phyloP scores from a whole-genome alignment of 1,284 basidiomycete species.

The Golubevia sp. region DNA sequence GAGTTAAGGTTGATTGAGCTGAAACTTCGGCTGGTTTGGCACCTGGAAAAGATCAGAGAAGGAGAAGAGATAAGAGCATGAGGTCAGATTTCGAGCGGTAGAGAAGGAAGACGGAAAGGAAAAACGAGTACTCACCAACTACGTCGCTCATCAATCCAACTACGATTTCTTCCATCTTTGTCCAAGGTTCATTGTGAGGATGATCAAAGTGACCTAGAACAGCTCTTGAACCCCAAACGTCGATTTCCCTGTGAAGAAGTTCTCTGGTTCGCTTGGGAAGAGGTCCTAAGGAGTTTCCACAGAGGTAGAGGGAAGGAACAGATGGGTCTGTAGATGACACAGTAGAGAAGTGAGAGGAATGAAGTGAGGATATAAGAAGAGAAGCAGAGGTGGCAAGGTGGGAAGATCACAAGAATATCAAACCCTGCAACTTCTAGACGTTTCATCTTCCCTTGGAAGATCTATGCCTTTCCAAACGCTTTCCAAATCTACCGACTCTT shows the following conservation, averaged over 20 bases:
- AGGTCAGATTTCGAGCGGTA: background rate
- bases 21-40: slow-evolving; percentile 48
- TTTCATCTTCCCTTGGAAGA: background rate
- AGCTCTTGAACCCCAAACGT: slow-evolving; percentile 78
- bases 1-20: slow-evolving; percentile 43
- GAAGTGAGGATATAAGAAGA: background rate
- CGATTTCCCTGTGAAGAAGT: slow-evolving; percentile 80
- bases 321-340: background rate
- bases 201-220: slow-evolving; percentile 92
- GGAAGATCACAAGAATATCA: slow-evolving; percentile 6
- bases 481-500: slow-evolving; percentile 10
- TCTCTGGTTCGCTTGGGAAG: slow-evolving; percentile 75
- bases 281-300: slow-evolving; percentile 92
- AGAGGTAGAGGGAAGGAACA: slow-evolving; percentile 77
- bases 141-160: slow-evolving; percentile 79
- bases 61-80: background rate
- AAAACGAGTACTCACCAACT: slow-evolving; percentile 69
- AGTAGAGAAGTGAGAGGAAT: slow-evolving; percentile 2
- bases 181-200: slow-evolving; percentile 82
- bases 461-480: slow-evolving; percentile 13
- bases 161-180: slow-evolving; percentile 74
- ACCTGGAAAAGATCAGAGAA: slow-evolving; percentile 1
- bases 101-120: background rate
- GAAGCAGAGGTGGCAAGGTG: background rate
- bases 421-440: slow-evolving; percentile 3